Conservation (phyloP, 2,329 filamentous ascomycete species). For the Penicillium sp. region DNA sequence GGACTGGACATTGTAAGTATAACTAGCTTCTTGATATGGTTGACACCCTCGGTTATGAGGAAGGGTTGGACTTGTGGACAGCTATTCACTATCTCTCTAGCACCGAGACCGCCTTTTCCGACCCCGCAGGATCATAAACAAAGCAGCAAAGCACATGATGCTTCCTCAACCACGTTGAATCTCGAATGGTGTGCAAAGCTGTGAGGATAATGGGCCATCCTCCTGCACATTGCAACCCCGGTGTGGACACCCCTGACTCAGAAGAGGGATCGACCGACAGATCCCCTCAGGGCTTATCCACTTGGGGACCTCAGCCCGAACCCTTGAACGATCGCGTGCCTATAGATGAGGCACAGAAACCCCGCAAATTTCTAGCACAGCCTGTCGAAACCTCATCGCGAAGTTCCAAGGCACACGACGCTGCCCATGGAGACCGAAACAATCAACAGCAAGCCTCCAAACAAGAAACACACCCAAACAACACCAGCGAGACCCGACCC, state of each 20-base stretch:
- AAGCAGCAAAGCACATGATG: conserved; percentile 2
- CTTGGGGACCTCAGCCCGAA: background rate
- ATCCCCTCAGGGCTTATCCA: background rate
- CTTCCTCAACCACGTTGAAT: background rate
- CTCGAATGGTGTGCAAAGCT: background rate
- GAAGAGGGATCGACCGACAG: background rate
- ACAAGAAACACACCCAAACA: conserved; percentile 1
- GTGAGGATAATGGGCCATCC: conserved; percentile 1
- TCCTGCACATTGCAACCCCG: background rate
- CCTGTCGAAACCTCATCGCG: conserved; percentile 47
- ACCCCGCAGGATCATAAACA: conserved; percentile 4
- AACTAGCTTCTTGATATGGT: background rate
- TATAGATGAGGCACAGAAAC: conserved; percentile 1
- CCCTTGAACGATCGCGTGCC: background rate
- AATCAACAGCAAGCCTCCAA: background rate
- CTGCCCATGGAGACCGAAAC: background rate
- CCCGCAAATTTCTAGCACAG: conserved; percentile 41
- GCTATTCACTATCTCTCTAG: background rate
- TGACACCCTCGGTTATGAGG: background rate
- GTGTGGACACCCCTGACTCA: background rate
- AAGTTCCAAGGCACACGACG: conserved; percentile 31
- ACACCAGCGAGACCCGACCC: background rate
- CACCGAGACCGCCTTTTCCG: conserved; percentile 8
- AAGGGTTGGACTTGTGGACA: background rate
- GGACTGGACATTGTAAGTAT: background rate